Evolutionary conservation across 345 rosid species (phyloP), one percentile per base, ranked within the genome.

Genomic region (Odontarrhena argentea): DNA sequence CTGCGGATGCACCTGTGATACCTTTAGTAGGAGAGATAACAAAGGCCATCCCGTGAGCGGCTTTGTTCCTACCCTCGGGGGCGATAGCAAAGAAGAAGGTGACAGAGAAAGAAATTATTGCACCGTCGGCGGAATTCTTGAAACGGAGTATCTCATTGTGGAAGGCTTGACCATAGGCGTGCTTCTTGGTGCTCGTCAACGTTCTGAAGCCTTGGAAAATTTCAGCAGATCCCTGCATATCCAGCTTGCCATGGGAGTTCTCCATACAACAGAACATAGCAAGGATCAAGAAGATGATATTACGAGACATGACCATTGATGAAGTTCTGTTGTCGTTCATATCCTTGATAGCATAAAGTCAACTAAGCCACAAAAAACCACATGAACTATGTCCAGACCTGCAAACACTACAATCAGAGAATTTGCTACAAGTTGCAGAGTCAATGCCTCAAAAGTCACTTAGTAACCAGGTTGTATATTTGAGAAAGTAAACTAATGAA

Each of bases 41-140:
- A 0, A 69, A 69, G 46, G 74, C 74, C 67, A 69, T 69, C 12
- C 74, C 74, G 7, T 69, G 67, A 51, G 74, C 43, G 28, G 67
- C 74, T 34, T 22, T 24, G 36, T 60, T 0, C 7, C 0, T 32
- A 9, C 43, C 1, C 61, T 69, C 67, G 51, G 67, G 67, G 24
- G 2, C 67, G 0, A 69, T 69, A 13, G 61, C 74, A 22, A 69
- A 69, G 13, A 54, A 55, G 63, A 69, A 34, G 12, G 15, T 43
- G 45, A 69, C 1, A 60, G 74, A 50, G 32, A 69, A 60, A 6
- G 46, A 24, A 22, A 9, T 41, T n/a, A 60, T 0, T 2, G 38
- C 13, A 50, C 60, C 67, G 0, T n/a, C 50, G 1, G 12, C 0
- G 2, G 74, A 34, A 43, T 7, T 15, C 26, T 69, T 69, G 74